Base-by-base conservation (phyloP, 169 alveolate genomes). In the Eimeria sp. region DNA sequence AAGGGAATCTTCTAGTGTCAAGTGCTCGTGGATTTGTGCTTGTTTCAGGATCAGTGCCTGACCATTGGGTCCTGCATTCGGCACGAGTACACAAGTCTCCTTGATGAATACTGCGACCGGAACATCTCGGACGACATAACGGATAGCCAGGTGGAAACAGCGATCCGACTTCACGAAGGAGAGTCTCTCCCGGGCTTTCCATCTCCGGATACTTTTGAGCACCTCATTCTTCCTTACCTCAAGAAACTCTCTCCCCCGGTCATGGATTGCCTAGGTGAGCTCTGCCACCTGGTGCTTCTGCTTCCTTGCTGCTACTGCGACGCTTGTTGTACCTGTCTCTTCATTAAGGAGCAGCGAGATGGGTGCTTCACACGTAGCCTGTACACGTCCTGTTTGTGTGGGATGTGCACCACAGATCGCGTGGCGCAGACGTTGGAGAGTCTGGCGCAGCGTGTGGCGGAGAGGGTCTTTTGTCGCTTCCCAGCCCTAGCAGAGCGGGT, bases 171-270 rank as follows among this genome's bases (percentile, higher is more conserved):
- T 95, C 99, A 99, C 95, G 99, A 99, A 96, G 99, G 99, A 18
- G 99, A 99, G 97, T 98, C 99, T 57, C 98, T 99, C 95, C 99
- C 99, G 13, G 99, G 99, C n/a, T 99, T 99, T 96, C 99, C 99
- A 2, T 98, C 99, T 57, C 99, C 99, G 6, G 99, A 99, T 97
- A 99, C 99, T 40, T 99, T 99, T 97, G 99, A 99, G 61, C 99
- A 98, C 96, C 97, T 99, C 70, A 98, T 99, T 54, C 97, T 98
- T 30, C 99, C 99, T 10, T 99, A 99, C 95, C 97, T 99, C 82
- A 99, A 98, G 95, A 98, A 97, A 94, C 97, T 99, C 25, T 98
- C 98, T 95, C 98, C 98, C 40, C 99, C 99, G 73, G 99, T 98
- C 4, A 75, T 97, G 89, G 98, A 98, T 30, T 97, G 99, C 89